These are phyloP conservation scores for Claviceps lovelessii DNA, from an alignment of 2,329 filamentous ascomycete species.

Conservation along the genomic window DNA sequence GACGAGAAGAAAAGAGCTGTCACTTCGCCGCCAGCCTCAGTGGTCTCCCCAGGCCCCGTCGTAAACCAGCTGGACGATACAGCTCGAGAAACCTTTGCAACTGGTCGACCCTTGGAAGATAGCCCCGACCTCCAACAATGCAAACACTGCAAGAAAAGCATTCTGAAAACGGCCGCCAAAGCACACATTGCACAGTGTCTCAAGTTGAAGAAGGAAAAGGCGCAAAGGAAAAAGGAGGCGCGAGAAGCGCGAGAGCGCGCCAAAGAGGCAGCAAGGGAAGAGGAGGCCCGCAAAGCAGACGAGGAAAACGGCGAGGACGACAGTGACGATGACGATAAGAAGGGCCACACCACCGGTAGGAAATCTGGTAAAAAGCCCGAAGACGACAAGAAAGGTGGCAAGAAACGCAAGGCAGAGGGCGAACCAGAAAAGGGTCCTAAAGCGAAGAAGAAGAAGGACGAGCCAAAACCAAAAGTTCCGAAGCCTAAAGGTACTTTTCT, in stretches of 20 bases:
- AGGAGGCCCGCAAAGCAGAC: constrained; percentile 38
- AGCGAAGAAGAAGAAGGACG: constrained; percentile 90
- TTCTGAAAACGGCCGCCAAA: constrained; percentile 60
- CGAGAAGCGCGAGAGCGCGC: constrained; percentile 55
- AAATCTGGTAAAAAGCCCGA: constrained; percentile 58
- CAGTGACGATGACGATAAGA: constrained; percentile 32
- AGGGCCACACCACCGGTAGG: constrained; percentile 30
- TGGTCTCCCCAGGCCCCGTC: constrained; percentile 37
- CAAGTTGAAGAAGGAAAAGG: constrained; percentile 70
- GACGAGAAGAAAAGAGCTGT: constrained; percentile 42
- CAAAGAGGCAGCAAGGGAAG: constrained; percentile 44
- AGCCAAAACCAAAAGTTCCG: constrained; percentile 66
- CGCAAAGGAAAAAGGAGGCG: constrained; percentile 61
- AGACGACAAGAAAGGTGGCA: constrained; percentile 48
- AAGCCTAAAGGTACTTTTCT: constrained; percentile 58
- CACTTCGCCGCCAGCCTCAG: constrained; percentile 26
- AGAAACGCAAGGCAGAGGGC: constrained; percentile 63
- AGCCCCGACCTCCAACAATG: constrained; percentile 66
- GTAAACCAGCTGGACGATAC: constrained; percentile 60
- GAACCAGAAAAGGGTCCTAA: constrained; percentile 73
- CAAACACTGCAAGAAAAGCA: constrained; percentile 87
- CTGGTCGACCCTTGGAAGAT: constrained; percentile 69
- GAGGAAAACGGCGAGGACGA: constrained; percentile 34
- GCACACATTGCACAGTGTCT: constrained; percentile 74
- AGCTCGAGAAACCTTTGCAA: constrained; percentile 65